Base-by-base conservation (phyloP, 306 rosid genomes). In the Prunus campanulata region DNA sequence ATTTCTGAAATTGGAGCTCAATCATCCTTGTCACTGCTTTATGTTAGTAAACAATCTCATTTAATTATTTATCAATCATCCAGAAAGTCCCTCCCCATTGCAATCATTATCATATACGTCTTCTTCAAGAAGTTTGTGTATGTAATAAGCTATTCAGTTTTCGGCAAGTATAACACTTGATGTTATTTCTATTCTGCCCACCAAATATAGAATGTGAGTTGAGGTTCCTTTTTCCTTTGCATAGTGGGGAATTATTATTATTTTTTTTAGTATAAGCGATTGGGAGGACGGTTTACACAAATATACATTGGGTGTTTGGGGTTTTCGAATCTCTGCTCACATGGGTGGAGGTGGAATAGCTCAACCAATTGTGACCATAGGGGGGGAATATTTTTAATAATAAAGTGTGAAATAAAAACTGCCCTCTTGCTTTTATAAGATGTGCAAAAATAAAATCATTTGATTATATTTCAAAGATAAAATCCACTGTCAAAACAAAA, bases 341-440 rank as follows among this genome's bases (percentile, higher is more conserved):
- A 1, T 6, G 0, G 2, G 9, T 39, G 44, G 2, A 39, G 44
- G 0, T 39, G 9, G 2, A 7, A 39, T 0, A 39, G 0, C 0
- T 39, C 9, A 39, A 39, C 44, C 0, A 39, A 39, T 39, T 39
- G 0, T 39, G 0, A 39, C 44, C 44, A 39, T 7, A 39, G 39
- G 5, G 1, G 1, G 44, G 0, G 44, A 0, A 60, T 25, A 32
- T 19, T 8, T 27, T 48, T 50, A 50, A 11, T 4, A 20, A 12
- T n/a, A 0, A 39, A 50, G n/a, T 66, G 3, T 52, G 46, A 20
- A 66, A 52, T 54, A 16, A 46, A 72, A 42, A 25, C 19, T 48
- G 74, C 4, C 30, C 22, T 14, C 27, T 16, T 70, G 8, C 74
- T 15, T 68, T 70, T 70, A 48, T 42, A 14, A 25, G 8, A 15